phyloP scores from a whole-genome alignment of 1,284 basidiomycete genomes.

The Malassezia equina region DNA sequence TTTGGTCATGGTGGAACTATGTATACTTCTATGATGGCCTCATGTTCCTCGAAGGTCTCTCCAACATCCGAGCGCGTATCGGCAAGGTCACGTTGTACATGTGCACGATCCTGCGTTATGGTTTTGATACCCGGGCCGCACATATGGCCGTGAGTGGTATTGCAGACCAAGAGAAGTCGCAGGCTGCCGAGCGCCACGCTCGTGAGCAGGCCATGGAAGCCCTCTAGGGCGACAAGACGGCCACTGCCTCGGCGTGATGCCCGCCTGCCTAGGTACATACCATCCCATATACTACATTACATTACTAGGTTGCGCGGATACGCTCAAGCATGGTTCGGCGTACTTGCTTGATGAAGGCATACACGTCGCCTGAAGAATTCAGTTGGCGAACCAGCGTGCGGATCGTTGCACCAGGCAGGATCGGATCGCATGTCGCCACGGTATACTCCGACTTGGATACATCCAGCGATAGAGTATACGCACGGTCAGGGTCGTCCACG shows the following conservation, averaged over 20 bases:
- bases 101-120: slow-evolving; percentile 1
- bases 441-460: slow-evolving; percentile 3
- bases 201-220: not conserved
- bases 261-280: not conserved
- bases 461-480: slow-evolving; percentile 12
- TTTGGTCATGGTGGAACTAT: slow-evolving; percentile 47
- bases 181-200: slow-evolving; percentile 2
- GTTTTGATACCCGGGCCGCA: slow-evolving; percentile 10
- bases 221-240: not conserved
- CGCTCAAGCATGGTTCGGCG: slow-evolving; percentile 8
- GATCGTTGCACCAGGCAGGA: slow-evolving; percentile 5
- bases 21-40: slow-evolving; percentile 42
- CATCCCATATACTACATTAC: not conserved
- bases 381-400: slow-evolving; percentile 24
- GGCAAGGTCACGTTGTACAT: slow-evolving; percentile 5
- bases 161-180: slow-evolving; percentile 6
- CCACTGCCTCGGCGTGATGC: not conserved
- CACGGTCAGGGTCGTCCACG: slow-evolving; percentile 10
- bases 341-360: slow-evolving; percentile 22
- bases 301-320: not conserved
- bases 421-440: slow-evolving; percentile 4
- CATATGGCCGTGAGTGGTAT: slow-evolving; percentile 13
- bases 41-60: slow-evolving; percentile 33
- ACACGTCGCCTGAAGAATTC: slow-evolving; percentile 28
- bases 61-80: slow-evolving; percentile 20